phyloP scores from a whole-genome alignment of 441 rosid species.

The Melastoma candidum region DNA sequence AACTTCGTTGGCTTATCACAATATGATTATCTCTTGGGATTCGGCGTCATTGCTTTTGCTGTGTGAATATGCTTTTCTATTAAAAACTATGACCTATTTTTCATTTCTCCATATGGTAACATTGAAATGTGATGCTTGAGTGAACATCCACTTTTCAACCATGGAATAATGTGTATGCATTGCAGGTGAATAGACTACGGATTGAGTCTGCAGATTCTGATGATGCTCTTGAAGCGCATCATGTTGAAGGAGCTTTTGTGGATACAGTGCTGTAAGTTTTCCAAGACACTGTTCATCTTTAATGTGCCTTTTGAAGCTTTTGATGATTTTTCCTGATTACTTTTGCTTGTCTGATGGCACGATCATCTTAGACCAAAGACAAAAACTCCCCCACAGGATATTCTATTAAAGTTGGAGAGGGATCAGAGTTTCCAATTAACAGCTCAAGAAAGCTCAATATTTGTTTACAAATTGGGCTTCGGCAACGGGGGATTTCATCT shows the following conservation, averaged over 20 bases:
- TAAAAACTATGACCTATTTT: too few species aligned
- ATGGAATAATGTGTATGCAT: slow-evolving; percentile 13
- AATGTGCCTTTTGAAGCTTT: not conserved
- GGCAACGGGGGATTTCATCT: slow-evolving; percentile 60
- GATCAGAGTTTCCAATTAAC: slow-evolving; percentile 49
- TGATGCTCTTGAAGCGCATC: slow-evolving; percentile 70
- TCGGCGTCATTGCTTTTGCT: too few species aligned
- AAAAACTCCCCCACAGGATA: slow-evolving; percentile 80
- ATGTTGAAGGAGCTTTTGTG: slow-evolving; percentile 90
- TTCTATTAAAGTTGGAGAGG: slow-evolving; percentile 74
- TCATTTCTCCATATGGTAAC: too few species aligned
- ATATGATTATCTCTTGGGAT: too few species aligned
- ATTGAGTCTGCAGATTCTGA: slow-evolving; percentile 54
- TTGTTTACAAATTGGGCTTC: slow-evolving; percentile 88
- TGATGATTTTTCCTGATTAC: slow-evolving; percentile 3
- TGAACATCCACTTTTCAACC: too few species aligned
- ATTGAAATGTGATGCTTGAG: too few species aligned
- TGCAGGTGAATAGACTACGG: slow-evolving; percentile 65
- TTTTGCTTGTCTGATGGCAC: not conserved
- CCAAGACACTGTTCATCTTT: slow-evolving; percentile 3
- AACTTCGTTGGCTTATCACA: too few species aligned
- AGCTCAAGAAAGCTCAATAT: slow-evolving; percentile 72
- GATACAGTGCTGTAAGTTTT: slow-evolving; percentile 77
- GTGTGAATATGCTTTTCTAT: too few species aligned
- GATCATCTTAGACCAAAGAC: slow-evolving; percentile 54